These are phyloP conservation scores for Bruguiera gymnorhiza DNA, from an alignment of 345 rosid genomes.

Conservation along the genomic window DNA sequence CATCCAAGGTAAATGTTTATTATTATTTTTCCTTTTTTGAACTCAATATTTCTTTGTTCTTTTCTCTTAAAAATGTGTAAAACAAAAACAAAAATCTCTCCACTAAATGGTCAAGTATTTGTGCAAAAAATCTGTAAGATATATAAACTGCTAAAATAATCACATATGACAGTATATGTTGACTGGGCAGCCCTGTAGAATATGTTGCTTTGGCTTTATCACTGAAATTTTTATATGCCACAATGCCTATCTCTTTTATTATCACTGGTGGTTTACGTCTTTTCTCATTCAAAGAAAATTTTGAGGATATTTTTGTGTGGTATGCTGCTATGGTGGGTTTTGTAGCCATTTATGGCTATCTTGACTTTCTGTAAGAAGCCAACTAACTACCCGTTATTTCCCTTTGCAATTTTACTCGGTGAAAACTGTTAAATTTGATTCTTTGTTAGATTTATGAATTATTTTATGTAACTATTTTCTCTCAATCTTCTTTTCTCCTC, in stretches of 20 bases:
- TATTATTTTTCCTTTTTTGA: conserved; percentile 26
- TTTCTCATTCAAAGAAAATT: neutral
- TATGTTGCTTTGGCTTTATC: neutral
- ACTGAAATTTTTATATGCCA: no score
- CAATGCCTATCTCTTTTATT: neutral
- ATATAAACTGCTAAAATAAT: neutral
- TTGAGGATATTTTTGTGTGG: neutral
- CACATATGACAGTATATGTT: neutral
- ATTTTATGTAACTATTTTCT: neutral
- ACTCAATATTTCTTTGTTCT: conserved; percentile 34
- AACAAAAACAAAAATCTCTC: neutral
- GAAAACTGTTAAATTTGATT: no score
- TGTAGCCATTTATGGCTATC: no score
- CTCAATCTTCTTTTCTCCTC: neutral
- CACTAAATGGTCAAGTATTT: neutral
- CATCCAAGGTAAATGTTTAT: conserved; percentile 63
- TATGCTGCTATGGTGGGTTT: no score
- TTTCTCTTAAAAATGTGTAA: neutral
- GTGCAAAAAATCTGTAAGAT: neutral
- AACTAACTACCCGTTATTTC: no score
- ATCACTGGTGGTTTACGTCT: neutral
- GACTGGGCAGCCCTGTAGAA: neutral
- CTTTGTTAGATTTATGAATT: no score
- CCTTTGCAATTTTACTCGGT: no score
- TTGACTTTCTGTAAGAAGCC: no score